phyloP scores from a whole-genome alignment of 2,329 filamentous ascomycete genomes.

The Tolypocladium inflatum region DNA sequence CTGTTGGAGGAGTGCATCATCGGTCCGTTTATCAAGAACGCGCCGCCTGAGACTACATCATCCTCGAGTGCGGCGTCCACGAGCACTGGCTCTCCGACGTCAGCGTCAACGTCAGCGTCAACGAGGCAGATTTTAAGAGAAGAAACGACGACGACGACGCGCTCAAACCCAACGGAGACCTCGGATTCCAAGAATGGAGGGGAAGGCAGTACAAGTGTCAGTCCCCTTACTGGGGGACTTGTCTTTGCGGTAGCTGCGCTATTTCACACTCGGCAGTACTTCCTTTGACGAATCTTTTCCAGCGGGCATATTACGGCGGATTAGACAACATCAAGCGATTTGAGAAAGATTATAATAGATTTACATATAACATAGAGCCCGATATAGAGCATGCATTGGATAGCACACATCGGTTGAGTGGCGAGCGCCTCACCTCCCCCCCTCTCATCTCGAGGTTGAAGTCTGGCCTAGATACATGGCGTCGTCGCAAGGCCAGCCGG shows the following conservation, averaged over 20 bases:
- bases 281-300: not conserved
- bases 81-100: not conserved
- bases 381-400: not conserved
- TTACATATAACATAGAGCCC: not conserved
- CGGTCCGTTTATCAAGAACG: conserved; percentile 17
- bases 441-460: no score
- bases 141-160: not conserved
- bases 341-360: not conserved
- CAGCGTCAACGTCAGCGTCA: not conserved
- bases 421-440: no score
- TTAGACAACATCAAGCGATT: not conserved
- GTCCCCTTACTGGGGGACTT: not conserved
- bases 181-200: not conserved
- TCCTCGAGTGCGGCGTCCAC: not conserved
- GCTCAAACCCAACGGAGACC: not conserved
- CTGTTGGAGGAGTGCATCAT: conserved; percentile 33
- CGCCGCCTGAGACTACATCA: not conserved
- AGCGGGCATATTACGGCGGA: not conserved
- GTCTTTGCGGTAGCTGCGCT: not conserved
- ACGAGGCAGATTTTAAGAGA: not conserved
- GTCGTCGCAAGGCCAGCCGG: no score
- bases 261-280: not conserved
- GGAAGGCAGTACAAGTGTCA: not conserved
- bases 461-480: no score
- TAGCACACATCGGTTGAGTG: no score